phyloP scores from a whole-genome alignment of 176 grass and related monocot genomes.

The Miscanthus lutarioriparius region DNA sequence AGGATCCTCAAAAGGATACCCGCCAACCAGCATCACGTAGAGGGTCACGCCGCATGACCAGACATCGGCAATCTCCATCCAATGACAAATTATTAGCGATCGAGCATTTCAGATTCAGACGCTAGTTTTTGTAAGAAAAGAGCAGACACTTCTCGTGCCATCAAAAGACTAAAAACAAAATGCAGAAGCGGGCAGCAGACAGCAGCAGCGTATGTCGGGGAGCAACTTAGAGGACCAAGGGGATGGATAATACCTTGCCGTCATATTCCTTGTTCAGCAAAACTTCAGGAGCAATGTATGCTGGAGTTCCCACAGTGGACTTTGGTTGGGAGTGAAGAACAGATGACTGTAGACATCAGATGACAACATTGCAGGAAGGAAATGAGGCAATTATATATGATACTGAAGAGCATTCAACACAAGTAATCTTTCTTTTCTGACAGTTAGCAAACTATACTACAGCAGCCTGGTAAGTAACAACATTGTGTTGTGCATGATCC shows the following conservation, averaged over 20 bases:
- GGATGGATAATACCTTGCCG: slow-evolving; percentile 59
- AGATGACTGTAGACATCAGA: slow-evolving; percentile 49
- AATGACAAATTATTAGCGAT: slow-evolving; percentile 25
- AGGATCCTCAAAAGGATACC: slow-evolving; percentile 76
- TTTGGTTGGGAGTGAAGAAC: slow-evolving; percentile 79
- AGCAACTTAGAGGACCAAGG: not conserved
- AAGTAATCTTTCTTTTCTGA: not conserved
- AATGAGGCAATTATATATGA: not conserved
- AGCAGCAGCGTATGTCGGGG: not conserved
- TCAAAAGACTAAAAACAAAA: not conserved
- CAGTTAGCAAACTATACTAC: not conserved
- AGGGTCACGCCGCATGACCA: slow-evolving; percentile 86
- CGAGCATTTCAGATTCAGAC: not conserved
- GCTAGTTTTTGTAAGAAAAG: not conserved
- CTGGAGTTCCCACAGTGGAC: slow-evolving; percentile 74
- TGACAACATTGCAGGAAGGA: not conserved
- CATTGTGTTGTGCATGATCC: not conserved
- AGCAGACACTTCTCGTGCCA: not conserved
- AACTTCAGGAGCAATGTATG: slow-evolving; percentile 81
- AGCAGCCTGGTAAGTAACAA: not conserved
- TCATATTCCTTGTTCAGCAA: slow-evolving; percentile 62
- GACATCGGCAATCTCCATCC: slow-evolving; percentile 67
- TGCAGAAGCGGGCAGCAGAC: too few species aligned
- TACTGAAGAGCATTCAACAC: not conserved
- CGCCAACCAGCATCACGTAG: slow-evolving; percentile 82